Base-by-base conservation (phyloP, 1,284 basidiomycete genomes). In the Phylloboletellus chloephorus region DNA sequence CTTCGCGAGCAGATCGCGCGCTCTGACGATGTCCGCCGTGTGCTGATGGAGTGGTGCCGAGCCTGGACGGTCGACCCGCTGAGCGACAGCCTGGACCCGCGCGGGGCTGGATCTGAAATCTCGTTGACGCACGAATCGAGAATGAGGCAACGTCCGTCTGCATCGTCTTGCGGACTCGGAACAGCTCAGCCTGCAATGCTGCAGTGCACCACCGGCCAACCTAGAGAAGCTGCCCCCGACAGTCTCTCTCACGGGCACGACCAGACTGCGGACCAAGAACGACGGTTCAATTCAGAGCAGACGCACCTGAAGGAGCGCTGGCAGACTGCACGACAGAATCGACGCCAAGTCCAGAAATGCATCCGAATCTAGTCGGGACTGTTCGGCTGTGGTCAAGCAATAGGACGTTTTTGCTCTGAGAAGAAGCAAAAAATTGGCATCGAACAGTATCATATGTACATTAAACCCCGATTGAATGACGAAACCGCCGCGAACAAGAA, bases 11-110 rank as follows among this genome's bases (percentile, higher is more conserved):
- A 34, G 21, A 26, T 53, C 12, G 11, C 5, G 7, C 51, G 23
- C 32, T 44, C 20, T 15, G 37, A 56, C 13, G 38, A 30, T 11
- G 20, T 19, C 3, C 8, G 38, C 17, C 34, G 32, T 20, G 20
- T 22, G 13, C 19, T 53, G 24, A 39, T 47, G 31, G 24, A 41
- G 5, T 53, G 52, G 47, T 53, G 50, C 17, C 31, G 30, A 29
- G 12, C 22, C 7, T 40, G 38, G 26, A 30, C 11, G 21, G n/a
- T n/a, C n/a, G 34, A 39, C 13, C 21, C 19, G 9, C 30, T 17
- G n/a, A 5, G 17, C 12, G 17, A 20, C 22, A 15, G 26, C 24
- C 30, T 4, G 4, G 41, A 23, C 11, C 13, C 2, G 9, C 10
- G n/a, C 5, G 10, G 7, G 1, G 17, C 25, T 29, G 25, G 10